Base-by-base conservation (phyloP, 2,329 filamentous ascomycete species). In the Didymella lethalis region DNA sequence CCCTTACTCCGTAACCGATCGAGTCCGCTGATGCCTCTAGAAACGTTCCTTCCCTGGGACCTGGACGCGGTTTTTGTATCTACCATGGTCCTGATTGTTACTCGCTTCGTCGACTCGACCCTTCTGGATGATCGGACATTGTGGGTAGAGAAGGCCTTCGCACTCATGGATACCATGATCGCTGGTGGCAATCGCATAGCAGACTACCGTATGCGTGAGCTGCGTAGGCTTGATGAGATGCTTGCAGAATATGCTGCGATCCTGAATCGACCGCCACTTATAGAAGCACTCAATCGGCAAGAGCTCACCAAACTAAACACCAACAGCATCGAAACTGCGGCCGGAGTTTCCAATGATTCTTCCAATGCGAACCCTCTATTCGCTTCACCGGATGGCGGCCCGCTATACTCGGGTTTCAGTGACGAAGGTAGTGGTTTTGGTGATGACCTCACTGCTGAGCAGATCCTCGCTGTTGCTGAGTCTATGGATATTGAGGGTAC, bases 21-120 rank as follows among this genome's bases (percentile, higher is more conserved):
- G 57, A 25, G 28, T 23, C 56, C 36, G 29, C 63, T 64, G 41
- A 51, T 18, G 0, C 4, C 3, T 10, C n/a, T 2, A 83, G 81
- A 83, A 67, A 80, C 77, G 0, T 84, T 84, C 57, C 75, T 84
- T 0, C 80, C 81, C 0, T 82, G 82, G 49, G 81, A 83, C 55
- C 73, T 83, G 0, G 81, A 83, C 41, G 72, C 79, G 0, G 67
- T 80, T 0, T 82, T 81, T 14, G 75, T 80, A 0, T 80, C 81
- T 0, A 78, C 76, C 1, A 72, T 81, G n/a, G 74, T 79, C 11
- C 69, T 83, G 0, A 64, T 82, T 0, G 63, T 83, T 1, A 77
- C 72, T 12, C 62, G 64, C 10, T 67, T 71, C 23, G 62, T 73
- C 23, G 71, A 73, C n/a, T 47, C 0, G 65, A 79, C 0, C 64